These are phyloP conservation scores for Taphrina sp. DNA, from an alignment of 1,139 yeast genomes.

Conservation along the genomic window DNA sequence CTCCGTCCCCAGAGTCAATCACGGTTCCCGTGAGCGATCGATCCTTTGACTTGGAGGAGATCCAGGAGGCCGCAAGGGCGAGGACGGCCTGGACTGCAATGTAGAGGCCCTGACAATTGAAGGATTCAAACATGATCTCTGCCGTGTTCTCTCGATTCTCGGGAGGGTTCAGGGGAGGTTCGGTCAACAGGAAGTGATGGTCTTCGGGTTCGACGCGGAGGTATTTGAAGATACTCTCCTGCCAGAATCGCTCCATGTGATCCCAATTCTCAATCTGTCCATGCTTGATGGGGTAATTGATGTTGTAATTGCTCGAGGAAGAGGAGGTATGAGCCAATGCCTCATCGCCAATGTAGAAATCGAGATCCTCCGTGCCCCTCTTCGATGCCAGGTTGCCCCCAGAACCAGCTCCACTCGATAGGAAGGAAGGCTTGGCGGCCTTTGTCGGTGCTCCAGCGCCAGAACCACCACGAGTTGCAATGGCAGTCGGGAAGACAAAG, in stretches of 20 bases:
- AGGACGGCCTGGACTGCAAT: slow-evolving; percentile 98
- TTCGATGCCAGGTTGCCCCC: slow-evolving; percentile 57
- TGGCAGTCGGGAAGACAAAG: slow-evolving; percentile 95
- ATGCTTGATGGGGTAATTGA: slow-evolving; percentile 89
- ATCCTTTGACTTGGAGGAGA: slow-evolving; percentile 90
- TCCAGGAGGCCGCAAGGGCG: slow-evolving; percentile 99
- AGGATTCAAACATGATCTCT: slow-evolving; percentile 96
- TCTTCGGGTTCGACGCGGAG: slow-evolving; percentile 98
- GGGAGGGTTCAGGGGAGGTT: slow-evolving; percentile 98
- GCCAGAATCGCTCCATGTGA: slow-evolving; percentile 99
- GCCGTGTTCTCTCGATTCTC: slow-evolving; percentile 98
- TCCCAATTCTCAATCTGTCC: slow-evolving; percentile 99
- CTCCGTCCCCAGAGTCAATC: slow-evolving; percentile 96
- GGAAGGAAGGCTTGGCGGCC: slow-evolving; percentile 43
- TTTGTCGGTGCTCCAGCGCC: slow-evolving; percentile 42
- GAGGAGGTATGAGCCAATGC: slow-evolving; percentile 89
- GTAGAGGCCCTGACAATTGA: slow-evolving; percentile 96
- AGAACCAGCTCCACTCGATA: slow-evolving; percentile 38
- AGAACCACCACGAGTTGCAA: slow-evolving; percentile 66
- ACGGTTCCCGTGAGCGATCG: slow-evolving; percentile 97
- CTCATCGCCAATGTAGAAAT: slow-evolving; percentile 93
- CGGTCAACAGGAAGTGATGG: slow-evolving; percentile 84
- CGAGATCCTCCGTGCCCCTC: slow-evolving; percentile 91
- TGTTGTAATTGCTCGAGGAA: slow-evolving; percentile 52
- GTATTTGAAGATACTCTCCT: slow-evolving; percentile 90